phyloP scores from a whole-genome alignment of 2,329 filamentous ascomycete species.

The Truncatella angustata region DNA sequence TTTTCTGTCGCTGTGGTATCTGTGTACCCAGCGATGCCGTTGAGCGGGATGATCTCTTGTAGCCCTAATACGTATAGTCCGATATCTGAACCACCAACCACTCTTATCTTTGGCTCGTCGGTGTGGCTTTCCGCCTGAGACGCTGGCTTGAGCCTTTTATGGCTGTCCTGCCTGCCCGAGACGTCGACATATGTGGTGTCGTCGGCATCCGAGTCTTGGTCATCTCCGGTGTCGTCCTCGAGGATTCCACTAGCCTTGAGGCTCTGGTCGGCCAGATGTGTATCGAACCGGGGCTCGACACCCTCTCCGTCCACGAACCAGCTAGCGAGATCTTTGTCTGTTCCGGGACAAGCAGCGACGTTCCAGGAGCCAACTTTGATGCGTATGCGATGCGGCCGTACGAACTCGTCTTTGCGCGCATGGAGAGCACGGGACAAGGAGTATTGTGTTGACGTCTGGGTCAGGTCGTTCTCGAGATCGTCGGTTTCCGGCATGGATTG shows the following conservation, averaged over 20 bases:
- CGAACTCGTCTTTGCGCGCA: conserved; percentile 76
- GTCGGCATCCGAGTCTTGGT: conserved; percentile 19
- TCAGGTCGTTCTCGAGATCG: conserved; percentile 30
- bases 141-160: conserved; percentile 24
- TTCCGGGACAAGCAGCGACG: conserved; percentile 78
- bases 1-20: conserved; percentile 70
- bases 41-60: conserved; percentile 89
- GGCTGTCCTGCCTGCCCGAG: conserved; percentile 12
- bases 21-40: conserved; percentile 73
- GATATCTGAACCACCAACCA: conserved; percentile 66
- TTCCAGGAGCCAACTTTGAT: conserved; percentile 97
- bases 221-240: conserved; percentile 16
- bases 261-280: conserved; percentile 56
- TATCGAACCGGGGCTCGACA: conserved; percentile 62
- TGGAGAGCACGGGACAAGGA: conserved; percentile 66
- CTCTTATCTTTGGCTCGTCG: conserved; percentile 38
- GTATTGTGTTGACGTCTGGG: conserved; percentile 44
- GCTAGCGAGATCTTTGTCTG: conserved; percentile 79
- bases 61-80: conserved; percentile 87
- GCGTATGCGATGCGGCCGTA: conserved; percentile 68
- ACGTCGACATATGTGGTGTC: conserved; percentile 17
- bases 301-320: conserved; percentile 86
- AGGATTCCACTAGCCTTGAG: conserved; percentile 38
- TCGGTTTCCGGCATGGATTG: conserved; percentile 40
- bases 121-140: conserved; percentile 39